These are phyloP conservation scores for Solanum sejunctum DNA, from an alignment of 257 asterid genomes.

Conservation along the genomic window DNA sequence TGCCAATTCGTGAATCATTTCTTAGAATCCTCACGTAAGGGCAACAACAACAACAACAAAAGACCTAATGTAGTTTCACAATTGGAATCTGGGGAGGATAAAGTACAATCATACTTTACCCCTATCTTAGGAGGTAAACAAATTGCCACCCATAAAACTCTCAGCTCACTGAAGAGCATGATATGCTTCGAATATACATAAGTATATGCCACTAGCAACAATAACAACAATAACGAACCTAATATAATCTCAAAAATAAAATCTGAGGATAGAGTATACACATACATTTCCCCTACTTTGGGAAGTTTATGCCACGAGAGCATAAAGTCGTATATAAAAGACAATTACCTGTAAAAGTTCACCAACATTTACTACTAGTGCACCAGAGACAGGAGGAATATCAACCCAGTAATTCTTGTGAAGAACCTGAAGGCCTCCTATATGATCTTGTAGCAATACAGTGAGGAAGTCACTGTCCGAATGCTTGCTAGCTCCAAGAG, in stretches of 20 bases:
- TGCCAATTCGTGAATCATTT: not conserved
- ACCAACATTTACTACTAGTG: conserved; percentile 2
- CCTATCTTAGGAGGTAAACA: not conserved
- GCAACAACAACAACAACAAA: not conserved
- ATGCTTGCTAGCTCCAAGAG: not conserved
- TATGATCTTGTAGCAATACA: conserved; percentile 6
- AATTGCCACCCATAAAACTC: too few relatives aligned
- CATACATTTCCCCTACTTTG: not conserved
- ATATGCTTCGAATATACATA: not conserved
- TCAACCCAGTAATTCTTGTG: conserved; percentile 6
- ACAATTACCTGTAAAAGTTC: conserved; percentile 12
- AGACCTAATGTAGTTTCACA: not conserved
- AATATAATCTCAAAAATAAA: too few relatives aligned
- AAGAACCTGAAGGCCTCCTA: conserved; percentile 13
- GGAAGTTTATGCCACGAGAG: not conserved
- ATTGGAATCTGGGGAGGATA: not conserved
- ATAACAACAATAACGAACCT: not conserved
- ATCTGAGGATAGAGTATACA: too few relatives aligned
- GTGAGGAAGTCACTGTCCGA: conserved; percentile 8
- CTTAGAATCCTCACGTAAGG: not conserved
- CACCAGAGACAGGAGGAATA: conserved; percentile 1
- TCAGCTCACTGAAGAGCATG: not conserved
- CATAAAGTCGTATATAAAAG: not conserved
- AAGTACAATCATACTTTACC: not conserved
- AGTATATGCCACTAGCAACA: not conserved